Conservation (phyloP, 1,139 yeast species). For the Geotrichum armillariae region DNA sequence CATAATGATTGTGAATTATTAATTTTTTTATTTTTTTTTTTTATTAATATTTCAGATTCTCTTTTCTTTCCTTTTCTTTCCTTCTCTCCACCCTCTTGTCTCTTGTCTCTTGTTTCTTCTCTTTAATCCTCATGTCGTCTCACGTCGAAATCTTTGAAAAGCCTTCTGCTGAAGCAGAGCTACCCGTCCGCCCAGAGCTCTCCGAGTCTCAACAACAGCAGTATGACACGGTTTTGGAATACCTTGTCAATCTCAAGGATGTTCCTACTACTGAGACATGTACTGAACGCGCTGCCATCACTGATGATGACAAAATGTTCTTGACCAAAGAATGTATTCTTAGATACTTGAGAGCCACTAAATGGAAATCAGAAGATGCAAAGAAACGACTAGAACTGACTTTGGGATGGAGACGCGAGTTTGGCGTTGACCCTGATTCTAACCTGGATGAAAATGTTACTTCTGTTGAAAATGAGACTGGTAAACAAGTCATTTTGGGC, state of each 20-base stretch:
- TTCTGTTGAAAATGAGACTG: constrained; percentile 73
- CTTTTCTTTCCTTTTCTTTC: not conserved
- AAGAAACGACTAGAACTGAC: constrained; percentile 73
- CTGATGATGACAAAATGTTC: constrained; percentile 79
- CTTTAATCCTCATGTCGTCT: constrained; percentile 5
- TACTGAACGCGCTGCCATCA: constrained; percentile 42
- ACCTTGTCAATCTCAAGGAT: constrained; percentile 52
- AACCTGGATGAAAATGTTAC: constrained; percentile 63
- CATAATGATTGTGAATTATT: not conserved
- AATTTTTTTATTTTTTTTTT: not conserved
- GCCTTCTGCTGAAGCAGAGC: constrained; percentile 41
- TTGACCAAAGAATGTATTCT: constrained; percentile 83
- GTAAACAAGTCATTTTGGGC: constrained; percentile 86
- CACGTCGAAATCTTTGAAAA: constrained; percentile 32
- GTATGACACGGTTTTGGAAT: constrained; percentile 57
- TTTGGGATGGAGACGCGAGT: constrained; percentile 87
- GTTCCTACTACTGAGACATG: constrained; percentile 44
- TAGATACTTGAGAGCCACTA: constrained; percentile 86
- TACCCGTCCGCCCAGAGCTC: constrained; percentile 54
- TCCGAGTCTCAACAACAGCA: constrained; percentile 55
- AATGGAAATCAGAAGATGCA: constrained; percentile 76
- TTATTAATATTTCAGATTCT: not conserved
- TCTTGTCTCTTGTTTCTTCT: not conserved
- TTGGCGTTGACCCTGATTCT: constrained; percentile 68
- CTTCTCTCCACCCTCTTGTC: not conserved